These are phyloP conservation scores for Blechomonas ayalai DNA, from an alignment of 208 protist genomes.

Conservation along the genomic window DNA sequence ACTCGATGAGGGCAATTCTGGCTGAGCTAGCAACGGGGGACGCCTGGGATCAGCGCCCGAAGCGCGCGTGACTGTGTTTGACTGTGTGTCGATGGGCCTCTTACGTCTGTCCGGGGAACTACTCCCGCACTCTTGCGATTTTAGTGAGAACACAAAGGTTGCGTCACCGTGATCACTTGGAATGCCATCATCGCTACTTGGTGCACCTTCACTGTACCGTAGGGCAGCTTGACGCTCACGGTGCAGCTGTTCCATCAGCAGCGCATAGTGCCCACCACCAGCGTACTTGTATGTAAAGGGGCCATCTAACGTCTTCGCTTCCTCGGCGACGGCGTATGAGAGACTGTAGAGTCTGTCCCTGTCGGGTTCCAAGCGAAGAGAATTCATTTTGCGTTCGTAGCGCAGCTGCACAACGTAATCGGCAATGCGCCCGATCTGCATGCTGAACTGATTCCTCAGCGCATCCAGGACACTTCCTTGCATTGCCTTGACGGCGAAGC, in stretches of 20 bases:
- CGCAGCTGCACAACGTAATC: constrained; percentile 31
- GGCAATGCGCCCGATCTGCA: constrained; percentile 44
- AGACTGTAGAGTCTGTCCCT: constrained; percentile 49
- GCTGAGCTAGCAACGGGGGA: no score
- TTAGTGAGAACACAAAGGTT: no score
- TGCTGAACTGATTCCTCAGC: constrained; percentile 45
- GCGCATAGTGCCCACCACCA: constrained; percentile 53
- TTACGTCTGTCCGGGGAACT: no score
- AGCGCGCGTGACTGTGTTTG: no score
- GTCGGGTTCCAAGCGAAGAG: constrained; percentile 57
- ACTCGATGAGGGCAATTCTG: no score
- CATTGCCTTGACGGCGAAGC: constrained; percentile 55
- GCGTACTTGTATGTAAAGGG: constrained; percentile 70
- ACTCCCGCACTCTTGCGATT: no score
- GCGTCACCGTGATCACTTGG: no score
- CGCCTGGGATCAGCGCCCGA: no score
- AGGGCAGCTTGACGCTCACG: no score
- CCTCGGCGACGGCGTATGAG: constrained; percentile 49
- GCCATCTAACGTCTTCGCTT: constrained; percentile 27
- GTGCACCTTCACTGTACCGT: no score
- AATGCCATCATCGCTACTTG: no score
- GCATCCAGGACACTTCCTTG: constrained; percentile 51
- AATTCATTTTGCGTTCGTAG: constrained; percentile 23
- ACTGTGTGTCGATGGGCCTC: no score
- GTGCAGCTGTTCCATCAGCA: constrained; percentile 20